phyloP scores from a whole-genome alignment of 2,329 filamentous ascomycete species.

The Fusarium scirpi region DNA sequence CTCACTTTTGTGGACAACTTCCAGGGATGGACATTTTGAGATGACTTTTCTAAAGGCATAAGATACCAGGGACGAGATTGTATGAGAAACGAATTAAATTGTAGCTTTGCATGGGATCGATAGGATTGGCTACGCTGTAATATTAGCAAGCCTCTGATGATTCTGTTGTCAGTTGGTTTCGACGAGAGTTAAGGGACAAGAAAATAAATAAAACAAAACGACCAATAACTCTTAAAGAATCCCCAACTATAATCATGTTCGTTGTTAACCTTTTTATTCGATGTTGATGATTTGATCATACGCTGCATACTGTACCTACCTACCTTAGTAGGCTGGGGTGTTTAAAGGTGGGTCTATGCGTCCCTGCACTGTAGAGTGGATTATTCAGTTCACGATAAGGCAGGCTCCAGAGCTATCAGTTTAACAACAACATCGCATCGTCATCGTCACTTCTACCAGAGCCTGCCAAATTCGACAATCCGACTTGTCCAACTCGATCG shows the following conservation, averaged over 20 bases:
- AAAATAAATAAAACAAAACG: too few species aligned
- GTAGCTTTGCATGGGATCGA: slow-evolving; percentile 1
- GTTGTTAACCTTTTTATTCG: neutral
- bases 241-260: neutral
- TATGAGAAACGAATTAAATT: slow-evolving; percentile 8
- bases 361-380: slow-evolving; percentile 36
- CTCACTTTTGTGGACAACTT: slow-evolving; percentile 81
- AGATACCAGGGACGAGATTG: slow-evolving; percentile 5
- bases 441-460: slow-evolving; percentile 24
- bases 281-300: neutral
- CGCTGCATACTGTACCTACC: too few species aligned
- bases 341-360: slow-evolving; percentile 13
- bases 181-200: neutral
- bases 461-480: slow-evolving; percentile 3
- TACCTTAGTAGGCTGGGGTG: neutral
- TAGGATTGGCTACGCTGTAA: slow-evolving; percentile 6
- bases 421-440: slow-evolving; percentile 28
- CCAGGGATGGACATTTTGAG: slow-evolving; percentile 69
- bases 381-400: slow-evolving; percentile 32
- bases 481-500: slow-evolving; percentile 6
- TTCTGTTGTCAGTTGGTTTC: neutral
- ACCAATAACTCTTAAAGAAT: neutral
- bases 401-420: slow-evolving; percentile 36
- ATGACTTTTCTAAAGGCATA: neutral
- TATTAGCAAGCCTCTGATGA: neutral